A percentile compares a stretch with the other conserved stretches of the same genome.
These are phyloP conservation scores for Esteya vermicola DNA, from an alignment of 2,329 filamentous ascomycete species.

Conservation along the genomic window DNA sequence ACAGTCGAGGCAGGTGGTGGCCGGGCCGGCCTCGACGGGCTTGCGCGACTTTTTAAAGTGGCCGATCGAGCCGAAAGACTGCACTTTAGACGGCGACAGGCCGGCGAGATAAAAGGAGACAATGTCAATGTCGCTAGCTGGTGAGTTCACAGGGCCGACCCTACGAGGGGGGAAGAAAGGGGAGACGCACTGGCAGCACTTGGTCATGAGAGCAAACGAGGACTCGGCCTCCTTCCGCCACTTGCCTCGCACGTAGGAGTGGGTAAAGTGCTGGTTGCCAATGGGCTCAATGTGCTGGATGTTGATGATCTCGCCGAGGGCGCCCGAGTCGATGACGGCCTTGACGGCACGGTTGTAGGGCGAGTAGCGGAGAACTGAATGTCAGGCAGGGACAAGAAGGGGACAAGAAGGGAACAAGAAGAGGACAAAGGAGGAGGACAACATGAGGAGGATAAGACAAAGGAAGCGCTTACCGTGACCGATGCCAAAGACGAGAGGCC, in stretches of 20 bases:
- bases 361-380: background rate
- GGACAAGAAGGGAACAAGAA: too few species aligned
- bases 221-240: background rate
- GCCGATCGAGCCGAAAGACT: conserved; percentile 1
- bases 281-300: conserved; percentile 1
- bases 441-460: background rate
- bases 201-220: background rate
- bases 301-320: conserved; percentile 1
- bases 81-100: background rate
- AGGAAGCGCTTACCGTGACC: background rate
- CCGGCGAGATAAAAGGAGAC: background rate
- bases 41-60: conserved; percentile 1
- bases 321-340: background rate
- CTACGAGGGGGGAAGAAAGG: background rate
- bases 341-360: conserved; percentile 1
- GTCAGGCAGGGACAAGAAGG: too few species aligned
- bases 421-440: too few species aligned
- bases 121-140: background rate
- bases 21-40: background rate
- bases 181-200: conserved; percentile 1
- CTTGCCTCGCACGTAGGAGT: background rate
- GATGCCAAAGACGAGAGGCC: background rate
- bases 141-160: background rate
- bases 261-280: background rate
- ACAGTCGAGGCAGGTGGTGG: background rate